phyloP scores from a whole-genome alignment of 106 monocot genomes.

The Dendrobium huoshanense region DNA sequence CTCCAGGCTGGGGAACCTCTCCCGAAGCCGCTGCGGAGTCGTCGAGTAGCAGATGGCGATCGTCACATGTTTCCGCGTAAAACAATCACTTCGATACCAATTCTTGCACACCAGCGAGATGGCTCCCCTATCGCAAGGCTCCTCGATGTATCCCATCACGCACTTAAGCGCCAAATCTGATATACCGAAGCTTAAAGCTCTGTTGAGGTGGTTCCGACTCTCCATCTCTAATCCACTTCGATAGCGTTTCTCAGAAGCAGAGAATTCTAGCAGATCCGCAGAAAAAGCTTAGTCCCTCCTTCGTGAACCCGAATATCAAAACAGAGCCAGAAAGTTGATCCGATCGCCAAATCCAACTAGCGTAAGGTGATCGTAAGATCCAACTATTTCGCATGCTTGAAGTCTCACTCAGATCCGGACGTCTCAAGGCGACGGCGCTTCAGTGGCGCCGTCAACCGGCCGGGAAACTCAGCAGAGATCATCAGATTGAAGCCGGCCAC shows the following conservation, averaged over 20 bases:
- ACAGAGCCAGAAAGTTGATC: not conserved
- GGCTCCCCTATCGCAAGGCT: conserved; percentile 71
- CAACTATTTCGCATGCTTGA: not conserved
- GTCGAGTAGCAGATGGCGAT: conserved; percentile 87
- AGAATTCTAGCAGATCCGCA: not conserved
- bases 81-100: conserved; percentile 61
- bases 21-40: conserved; percentile 53
- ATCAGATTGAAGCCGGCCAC: not conserved
- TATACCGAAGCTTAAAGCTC: conserved; percentile 32
- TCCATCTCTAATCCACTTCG: conserved; percentile 2
- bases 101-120: conserved; percentile 70
- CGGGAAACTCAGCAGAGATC: not conserved
- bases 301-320: not conserved
- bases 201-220: conserved; percentile 10
- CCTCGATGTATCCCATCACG: conserved; percentile 77
- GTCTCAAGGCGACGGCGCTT: not conserved
- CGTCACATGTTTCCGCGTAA: conserved; percentile 81
- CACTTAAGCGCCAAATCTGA: conserved; percentile 61
- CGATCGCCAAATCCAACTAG: not conserved
- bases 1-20: conserved; percentile 68
- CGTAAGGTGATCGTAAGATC: not conserved
- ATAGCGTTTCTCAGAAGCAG: not conserved
- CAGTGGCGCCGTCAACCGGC: not conserved
- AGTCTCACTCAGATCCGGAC: not conserved
- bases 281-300: not conserved